Base-by-base conservation (phyloP, 108 stramenopile species). In the Cyclotella choctawhatcheeana region DNA sequence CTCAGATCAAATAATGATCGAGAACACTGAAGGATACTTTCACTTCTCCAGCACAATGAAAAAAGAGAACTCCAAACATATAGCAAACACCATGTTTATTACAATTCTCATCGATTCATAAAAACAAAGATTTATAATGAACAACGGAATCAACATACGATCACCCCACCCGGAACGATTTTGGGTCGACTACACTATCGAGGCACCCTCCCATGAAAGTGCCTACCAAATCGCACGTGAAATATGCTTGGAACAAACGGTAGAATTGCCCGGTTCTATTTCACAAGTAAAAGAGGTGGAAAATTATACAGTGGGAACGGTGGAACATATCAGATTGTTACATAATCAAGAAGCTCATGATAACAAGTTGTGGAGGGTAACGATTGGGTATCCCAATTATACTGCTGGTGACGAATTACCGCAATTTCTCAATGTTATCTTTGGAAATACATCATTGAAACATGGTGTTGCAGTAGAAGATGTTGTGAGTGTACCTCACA, bases 161-260 rank as follows among this genome's bases (percentile, higher is more conserved):
- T 48, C 47, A n/a, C 47, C 8, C 4, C 74, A 67, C 35, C 47
- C 74, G 1, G 74, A 74, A 35, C 44, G 74, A 12, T 74, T 74
- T 24, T 74, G 64, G 74, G 74, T 74, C 34, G 65, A 74, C 58
- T 74, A 74, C 35, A 37, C 64, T 47, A 34, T 74, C 44, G 74
- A 74, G n/a, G 64, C 74, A 0, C 20, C 55, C 17, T 66, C 74
- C 22, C 50, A 43, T 25, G 52, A 43, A 26, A 47, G 64, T 21
- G 71, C 61, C 2, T 5, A 58, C 10, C 32, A 27, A 5, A 18
- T 64, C 7, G 71, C 62, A 5, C 34, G 71, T 7, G 74, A 74
- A 50, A 44, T 74, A 44, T 74, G 74, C 21, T 58, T 74, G 16
- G 74, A 74, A 37, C 74, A 74, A 60, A 74, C 74, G 2, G 74